Base-by-base conservation (phyloP, 768 basidiomycete species). In the Rhizopogon salebrosus region DNA sequence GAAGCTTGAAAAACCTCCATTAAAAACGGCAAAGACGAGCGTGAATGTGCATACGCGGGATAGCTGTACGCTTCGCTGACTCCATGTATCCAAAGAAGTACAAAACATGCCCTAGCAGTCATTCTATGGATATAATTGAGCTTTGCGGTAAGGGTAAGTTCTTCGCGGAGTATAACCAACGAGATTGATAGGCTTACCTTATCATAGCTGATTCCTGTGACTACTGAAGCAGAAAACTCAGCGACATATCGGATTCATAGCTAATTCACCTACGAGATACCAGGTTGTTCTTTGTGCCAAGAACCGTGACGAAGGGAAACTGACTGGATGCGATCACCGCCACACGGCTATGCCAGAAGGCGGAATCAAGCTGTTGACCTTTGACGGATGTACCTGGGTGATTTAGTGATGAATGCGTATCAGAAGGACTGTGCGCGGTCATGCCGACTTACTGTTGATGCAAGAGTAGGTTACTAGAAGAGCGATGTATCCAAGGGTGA, bases 81-180 rank as follows among this genome's bases (percentile, higher is more conserved):
- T 1, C 62, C 74, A 57, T 83, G 82, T 11, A 80, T 65, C 75
- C 77, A 80, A 6, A 75, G 59, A 6, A 82, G 53, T 35, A 81
- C 62, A 22, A 74, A 71, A 20, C 77, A 60, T 6, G 72, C 67
- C 14, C 82, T 72, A 2, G 78, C 75, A 2, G 66, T 61, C 54
- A 77, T 70, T 7, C 80, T 73, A 59, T 83, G 82, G 3, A 72
- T 23, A 34, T 68, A 63, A 50, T 73, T 72, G 20, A 73, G 56
- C 72, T 73, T 11, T 29, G 11, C 11, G 6, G 13, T 13, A 4
- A 27, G 54, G 13, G 4, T 34, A 13, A 11, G 31, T 34, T 34
- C 11, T 34, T 34, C 9, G 31, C 4, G 11, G 31, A 10, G 9
- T 16, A 1, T 1, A 29, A 50, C 9, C 9, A 26, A 41, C 10